Percentiles rank a stretch among this genome's conserved stretches.
phyloP scores from a whole-genome alignment of 108 stramenopile genomes.

The Nannochloropsis gaditana region DNA sequence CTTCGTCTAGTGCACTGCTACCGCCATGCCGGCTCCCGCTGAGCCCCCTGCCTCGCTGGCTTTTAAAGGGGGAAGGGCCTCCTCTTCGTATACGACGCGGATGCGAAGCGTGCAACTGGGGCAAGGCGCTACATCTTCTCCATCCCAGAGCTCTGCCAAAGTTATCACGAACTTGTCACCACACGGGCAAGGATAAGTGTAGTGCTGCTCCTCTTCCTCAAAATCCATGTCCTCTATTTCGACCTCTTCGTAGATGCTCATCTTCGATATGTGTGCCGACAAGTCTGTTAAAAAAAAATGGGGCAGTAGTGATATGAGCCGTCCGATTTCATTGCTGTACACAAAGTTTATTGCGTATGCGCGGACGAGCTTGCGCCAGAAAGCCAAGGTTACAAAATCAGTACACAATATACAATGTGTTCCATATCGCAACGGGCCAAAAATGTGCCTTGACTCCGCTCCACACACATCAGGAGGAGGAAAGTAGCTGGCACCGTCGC shows the following conservation, averaged over 20 bases:
- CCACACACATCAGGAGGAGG: too few species aligned
- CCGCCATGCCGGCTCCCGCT: conserved; percentile 6
- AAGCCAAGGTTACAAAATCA: too few species aligned
- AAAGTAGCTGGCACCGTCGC: too few species aligned
- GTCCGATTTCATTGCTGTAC: too few species aligned
- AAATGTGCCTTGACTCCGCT: too few species aligned
- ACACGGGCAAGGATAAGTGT: conserved; percentile 94
- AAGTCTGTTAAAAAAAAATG: too few species aligned
- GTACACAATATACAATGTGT: too few species aligned
- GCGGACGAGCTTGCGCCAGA: too few species aligned
- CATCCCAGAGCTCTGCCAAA: conserved; percentile 85
- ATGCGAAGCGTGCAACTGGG: conserved; percentile 88
- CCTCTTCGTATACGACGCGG: conserved; percentile 81
- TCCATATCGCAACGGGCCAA: too few species aligned
- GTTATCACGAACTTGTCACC: conserved; percentile 85
- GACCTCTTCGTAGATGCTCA: conserved; percentile 91
- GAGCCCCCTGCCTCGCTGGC: not conserved
- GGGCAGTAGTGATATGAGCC: too few species aligned
- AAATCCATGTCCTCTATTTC: conserved; percentile 88
- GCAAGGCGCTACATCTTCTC: conserved; percentile 92
- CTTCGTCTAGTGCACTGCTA: not conserved
- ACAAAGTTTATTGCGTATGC: too few species aligned
- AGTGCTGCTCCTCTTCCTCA: conserved; percentile 65
- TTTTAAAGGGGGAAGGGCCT: conserved; percentile 65
- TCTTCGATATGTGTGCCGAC: not conserved